These are phyloP conservation scores for Tricholoma hemisulphureum DNA, from an alignment of 768 basidiomycete species.

Conservation along the genomic window DNA sequence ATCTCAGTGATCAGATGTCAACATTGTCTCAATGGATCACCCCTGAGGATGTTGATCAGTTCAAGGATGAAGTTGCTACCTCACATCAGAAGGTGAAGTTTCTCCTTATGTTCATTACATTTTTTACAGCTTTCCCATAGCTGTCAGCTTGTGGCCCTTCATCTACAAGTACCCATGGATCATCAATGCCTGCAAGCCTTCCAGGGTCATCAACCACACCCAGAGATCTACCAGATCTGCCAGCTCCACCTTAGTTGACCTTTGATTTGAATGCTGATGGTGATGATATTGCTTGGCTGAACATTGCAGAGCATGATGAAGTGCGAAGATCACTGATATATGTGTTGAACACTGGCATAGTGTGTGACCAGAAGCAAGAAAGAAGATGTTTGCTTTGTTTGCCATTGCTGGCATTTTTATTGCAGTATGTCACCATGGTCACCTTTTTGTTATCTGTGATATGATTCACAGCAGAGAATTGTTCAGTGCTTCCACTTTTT, in stretches of 20 bases:
- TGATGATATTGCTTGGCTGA: not conserved
- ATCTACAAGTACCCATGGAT: no score
- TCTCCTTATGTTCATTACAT: not conserved
- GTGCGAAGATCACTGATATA: not conserved
- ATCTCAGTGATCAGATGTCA: no score
- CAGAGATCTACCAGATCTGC: no score
- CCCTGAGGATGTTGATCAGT: no score
- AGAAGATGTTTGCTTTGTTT: not conserved
- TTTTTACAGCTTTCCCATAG: not conserved
- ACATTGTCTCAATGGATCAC: not conserved
- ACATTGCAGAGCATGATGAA: not conserved
- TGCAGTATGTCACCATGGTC: not conserved
- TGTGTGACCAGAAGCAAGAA: not conserved
- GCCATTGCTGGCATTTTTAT: not conserved
- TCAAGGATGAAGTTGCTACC: not conserved
- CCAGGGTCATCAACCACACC: no score
- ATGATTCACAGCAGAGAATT: not conserved
- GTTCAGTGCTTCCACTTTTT: not conserved
- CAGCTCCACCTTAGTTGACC: not conserved
- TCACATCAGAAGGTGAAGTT: not conserved
- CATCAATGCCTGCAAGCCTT: no score
- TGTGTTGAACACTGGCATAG: not conserved
- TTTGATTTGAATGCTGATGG: not conserved
- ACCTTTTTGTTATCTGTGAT: not conserved
- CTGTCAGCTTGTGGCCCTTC: not conserved